These are phyloP conservation scores for Bipolaris zeicola DNA, from an alignment of 2,329 filamentous ascomycete genomes.

Conservation along the genomic window DNA sequence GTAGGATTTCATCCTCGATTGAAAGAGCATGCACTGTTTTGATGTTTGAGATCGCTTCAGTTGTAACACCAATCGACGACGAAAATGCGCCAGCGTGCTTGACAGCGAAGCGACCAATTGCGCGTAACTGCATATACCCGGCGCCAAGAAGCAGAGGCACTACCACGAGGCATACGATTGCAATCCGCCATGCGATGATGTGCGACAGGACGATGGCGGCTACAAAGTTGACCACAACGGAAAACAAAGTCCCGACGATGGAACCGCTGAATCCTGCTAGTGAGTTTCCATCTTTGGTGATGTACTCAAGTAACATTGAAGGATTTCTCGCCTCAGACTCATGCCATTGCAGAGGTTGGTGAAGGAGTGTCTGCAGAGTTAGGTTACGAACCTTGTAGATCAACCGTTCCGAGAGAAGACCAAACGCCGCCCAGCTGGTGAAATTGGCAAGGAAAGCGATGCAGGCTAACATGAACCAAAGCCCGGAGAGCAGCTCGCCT, in stretches of 20 bases:
- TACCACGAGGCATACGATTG: conserved; percentile 70
- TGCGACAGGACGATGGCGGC: conserved; percentile 71
- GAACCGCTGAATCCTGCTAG: conserved; percentile 72
- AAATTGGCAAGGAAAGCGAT: conserved; percentile 67
- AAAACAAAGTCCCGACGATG: conserved; percentile 71
- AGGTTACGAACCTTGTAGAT: conserved; percentile 67
- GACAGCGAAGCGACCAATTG: conserved; percentile 65
- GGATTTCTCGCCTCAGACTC: conserved; percentile 68
- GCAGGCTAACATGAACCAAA: conserved; percentile 66
- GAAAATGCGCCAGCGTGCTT: conserved; percentile 58
- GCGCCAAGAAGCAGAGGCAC: conserved; percentile 72
- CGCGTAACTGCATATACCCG: conserved; percentile 70
- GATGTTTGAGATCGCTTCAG: conserved; percentile 60
- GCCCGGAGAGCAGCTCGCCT: conserved; percentile 61
- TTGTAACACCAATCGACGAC: conserved; percentile 57
- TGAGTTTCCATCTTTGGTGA: conserved; percentile 71
- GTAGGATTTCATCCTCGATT: conserved; percentile 56
- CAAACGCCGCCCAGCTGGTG: conserved; percentile 63
- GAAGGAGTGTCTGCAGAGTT: conserved; percentile 68
- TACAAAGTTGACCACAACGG: conserved; percentile 70
- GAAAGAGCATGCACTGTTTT: conserved; percentile 59
- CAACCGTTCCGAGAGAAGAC: conserved; percentile 66
- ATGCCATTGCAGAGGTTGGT: conserved; percentile 74
- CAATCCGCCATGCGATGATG: conserved; percentile 77
- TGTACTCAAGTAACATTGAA: conserved; percentile 66